phyloP scores from a whole-genome alignment of 179 eudicot species.

The Patellifolia procumbens region DNA sequence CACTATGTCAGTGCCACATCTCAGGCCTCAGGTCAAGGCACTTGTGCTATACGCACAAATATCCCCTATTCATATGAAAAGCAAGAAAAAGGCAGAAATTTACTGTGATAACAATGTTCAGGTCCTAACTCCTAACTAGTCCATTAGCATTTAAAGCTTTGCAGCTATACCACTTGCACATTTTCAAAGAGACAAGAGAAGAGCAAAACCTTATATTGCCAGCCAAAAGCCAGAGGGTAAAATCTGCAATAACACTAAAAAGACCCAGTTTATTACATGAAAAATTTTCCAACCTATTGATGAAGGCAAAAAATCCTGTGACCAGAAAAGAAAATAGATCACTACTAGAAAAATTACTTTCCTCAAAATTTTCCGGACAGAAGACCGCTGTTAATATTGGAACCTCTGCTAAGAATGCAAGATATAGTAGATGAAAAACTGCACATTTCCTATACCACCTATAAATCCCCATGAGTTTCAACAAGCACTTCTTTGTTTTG shows the following conservation, averaged over 20 bases:
- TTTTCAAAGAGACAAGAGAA: background rate
- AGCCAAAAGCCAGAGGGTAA: conserved; percentile 5
- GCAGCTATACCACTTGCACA: background rate
- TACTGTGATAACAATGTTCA: background rate
- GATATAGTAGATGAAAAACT: conserved; percentile 32
- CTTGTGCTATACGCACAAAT: too few relatives aligned
- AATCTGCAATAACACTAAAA: conserved; percentile 16
- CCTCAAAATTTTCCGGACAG: conserved; percentile 43
- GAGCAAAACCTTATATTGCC: background rate
- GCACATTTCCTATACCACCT: conserved; percentile 37
- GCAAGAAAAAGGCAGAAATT: background rate
- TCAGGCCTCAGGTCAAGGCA: too few relatives aligned
- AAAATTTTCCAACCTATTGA: conserved; percentile 1
- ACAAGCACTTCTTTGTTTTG: conserved; percentile 42
- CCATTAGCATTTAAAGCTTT: background rate
- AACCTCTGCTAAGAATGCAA: conserved; percentile 50
- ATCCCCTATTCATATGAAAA: background rate
- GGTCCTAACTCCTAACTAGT: background rate
- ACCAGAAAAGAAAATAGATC: conserved; percentile 3
- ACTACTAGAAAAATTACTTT: conserved; percentile 24
- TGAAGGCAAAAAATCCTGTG: conserved; percentile 21
- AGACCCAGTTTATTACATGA: conserved; percentile 25
- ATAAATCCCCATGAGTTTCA: conserved; percentile 18
- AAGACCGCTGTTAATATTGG: conserved; percentile 57
- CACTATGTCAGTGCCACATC: too few relatives aligned